A percentile compares a stretch with the other conserved stretches of the same genome.
Evolutionary conservation across 805 yeast species (phyloP).

Genomic region (Schizosaccharomyces osmophilus): DNA sequence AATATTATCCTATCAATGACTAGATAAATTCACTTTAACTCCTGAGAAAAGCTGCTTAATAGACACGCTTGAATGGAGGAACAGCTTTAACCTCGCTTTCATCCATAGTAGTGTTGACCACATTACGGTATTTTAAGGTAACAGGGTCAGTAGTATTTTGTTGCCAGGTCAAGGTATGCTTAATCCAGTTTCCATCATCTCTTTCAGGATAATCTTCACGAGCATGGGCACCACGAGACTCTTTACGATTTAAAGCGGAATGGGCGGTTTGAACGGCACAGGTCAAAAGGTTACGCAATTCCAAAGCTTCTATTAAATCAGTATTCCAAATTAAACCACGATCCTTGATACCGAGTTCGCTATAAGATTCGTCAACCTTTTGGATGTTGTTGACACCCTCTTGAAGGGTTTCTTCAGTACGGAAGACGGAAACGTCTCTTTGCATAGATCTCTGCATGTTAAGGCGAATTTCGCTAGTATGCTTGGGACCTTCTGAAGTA

Average conservation of each 20-base stretch:
- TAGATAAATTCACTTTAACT: background rate
- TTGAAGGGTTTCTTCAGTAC: constrained; percentile 76
- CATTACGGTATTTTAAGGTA: constrained; percentile 61
- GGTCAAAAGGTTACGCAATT: constrained; percentile 83
- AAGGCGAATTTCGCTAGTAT: constrained; percentile 73
- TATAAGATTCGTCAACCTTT: constrained; percentile 48
- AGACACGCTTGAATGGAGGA: constrained; percentile 91
- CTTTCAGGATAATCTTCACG: constrained; percentile 92
- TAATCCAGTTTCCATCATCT: constrained; percentile 94
- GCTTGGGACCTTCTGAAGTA: constrained; percentile 54
- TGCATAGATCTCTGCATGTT: constrained; percentile 94
- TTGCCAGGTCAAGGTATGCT: constrained; percentile 91
- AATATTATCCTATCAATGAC: background rate
- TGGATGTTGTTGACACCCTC: constrained; percentile 66
- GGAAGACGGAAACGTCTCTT: constrained; percentile 86
- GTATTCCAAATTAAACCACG: constrained; percentile 98
- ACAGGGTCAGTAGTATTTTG: constrained; percentile 42
- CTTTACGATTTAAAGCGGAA: constrained; percentile 84
- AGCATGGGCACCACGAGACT: constrained; percentile 98
- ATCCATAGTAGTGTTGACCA: constrained; percentile 63
- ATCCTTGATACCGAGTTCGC: constrained; percentile 65
- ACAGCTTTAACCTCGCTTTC: constrained; percentile 81
- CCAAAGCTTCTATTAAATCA: constrained; percentile 86
- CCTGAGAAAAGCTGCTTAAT: constrained; percentile 20
- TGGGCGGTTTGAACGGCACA: constrained; percentile 91